Evolutionary conservation across 2,329 filamentous ascomycete species (phyloP).

Genomic region (Ophidiomyces ophidiicola): DNA sequence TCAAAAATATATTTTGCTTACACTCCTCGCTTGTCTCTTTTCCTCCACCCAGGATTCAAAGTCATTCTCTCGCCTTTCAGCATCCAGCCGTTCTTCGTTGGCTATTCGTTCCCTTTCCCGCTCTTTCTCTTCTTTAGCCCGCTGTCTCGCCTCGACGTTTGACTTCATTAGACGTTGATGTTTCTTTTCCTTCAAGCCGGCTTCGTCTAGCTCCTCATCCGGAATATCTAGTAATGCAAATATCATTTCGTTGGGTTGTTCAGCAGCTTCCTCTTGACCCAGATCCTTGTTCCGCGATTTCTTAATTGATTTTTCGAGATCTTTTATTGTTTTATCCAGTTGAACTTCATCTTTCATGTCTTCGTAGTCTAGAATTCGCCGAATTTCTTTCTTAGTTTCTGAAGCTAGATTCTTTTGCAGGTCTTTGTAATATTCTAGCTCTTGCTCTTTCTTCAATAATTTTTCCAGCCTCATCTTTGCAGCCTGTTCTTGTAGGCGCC

Average conservation of each 20-base stretch:
- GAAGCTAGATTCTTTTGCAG: slow-evolving; percentile 60
- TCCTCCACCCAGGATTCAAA: slow-evolving; percentile 79
- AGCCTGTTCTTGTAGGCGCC: slow-evolving; percentile 85
- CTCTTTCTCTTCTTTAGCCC: slow-evolving; percentile 94
- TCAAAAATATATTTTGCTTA: slow-evolving; percentile 17
- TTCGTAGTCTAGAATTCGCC: slow-evolving; percentile 72
- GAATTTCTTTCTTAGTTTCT: slow-evolving; percentile 81
- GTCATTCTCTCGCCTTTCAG: slow-evolving; percentile 70
- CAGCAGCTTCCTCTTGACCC: slow-evolving; percentile 68
- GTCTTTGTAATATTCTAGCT: slow-evolving; percentile 84
- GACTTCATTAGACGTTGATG: slow-evolving; percentile 89
- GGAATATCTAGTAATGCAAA: slow-evolving; percentile 82
- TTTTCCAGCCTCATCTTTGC: slow-evolving; percentile 96
- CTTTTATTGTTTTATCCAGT: slow-evolving; percentile 71
- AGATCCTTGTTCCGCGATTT: slow-evolving; percentile 89
- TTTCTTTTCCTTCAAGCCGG: slow-evolving; percentile 78
- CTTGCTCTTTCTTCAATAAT: slow-evolving; percentile 87
- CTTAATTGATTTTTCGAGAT: slow-evolving; percentile 80
- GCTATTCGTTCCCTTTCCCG: slow-evolving; percentile 73
- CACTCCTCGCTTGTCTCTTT: slow-evolving; percentile 57
- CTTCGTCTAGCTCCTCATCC: slow-evolving; percentile 87
- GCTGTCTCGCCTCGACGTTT: slow-evolving; percentile 79
- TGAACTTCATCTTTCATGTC: slow-evolving; percentile 85
- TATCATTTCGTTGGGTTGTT: slow-evolving; percentile 63
- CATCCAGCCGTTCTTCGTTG: slow-evolving; percentile 72